These are phyloP conservation scores for Leersia perrieri DNA, from an alignment of 176 grass and related monocot species.

Conservation along the genomic window DNA sequence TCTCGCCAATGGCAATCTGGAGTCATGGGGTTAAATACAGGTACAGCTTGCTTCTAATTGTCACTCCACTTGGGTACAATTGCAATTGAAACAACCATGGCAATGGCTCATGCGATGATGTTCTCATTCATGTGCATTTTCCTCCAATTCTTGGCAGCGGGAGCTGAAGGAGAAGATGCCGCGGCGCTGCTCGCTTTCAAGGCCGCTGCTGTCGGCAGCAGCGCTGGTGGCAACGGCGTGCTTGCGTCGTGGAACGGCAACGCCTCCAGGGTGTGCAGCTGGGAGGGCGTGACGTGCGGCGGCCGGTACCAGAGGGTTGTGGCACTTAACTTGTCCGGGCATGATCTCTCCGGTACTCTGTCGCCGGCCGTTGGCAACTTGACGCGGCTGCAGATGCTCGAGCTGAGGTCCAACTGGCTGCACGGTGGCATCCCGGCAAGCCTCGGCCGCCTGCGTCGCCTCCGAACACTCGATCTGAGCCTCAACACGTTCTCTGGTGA, in stretches of 20 bases:
- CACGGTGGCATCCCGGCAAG: constrained; percentile 1
- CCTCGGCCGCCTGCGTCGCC: not conserved
- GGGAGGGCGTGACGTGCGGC: not conserved
- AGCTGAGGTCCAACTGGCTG: not conserved
- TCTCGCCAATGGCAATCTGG: not conserved
- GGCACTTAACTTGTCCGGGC: not conserved
- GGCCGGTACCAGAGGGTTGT: not conserved
- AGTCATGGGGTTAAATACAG: not conserved
- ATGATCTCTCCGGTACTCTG: not conserved
- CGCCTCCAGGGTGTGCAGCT: not conserved
- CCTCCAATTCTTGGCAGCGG: not conserved
- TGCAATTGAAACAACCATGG: not conserved
- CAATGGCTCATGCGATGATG: not conserved
- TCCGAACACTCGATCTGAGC: not conserved
- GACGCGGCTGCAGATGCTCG: not conserved
- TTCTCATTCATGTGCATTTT: not conserved
- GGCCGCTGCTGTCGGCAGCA: not conserved
- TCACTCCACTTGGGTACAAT: not conserved
- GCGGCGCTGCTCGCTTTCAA: not conserved
- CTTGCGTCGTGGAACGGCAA: not conserved
- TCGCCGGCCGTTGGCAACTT: constrained; percentile 9
- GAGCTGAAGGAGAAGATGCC: not conserved
- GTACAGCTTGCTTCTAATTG: not conserved
- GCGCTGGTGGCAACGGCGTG: not conserved
- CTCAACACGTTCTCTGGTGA: not conserved